Evolutionary conservation across 371 early-diverging fungal genomes (phyloP), one percentile per base, ranked within the genome.

Genomic region (Zopfochytrium polystomum): DNA sequence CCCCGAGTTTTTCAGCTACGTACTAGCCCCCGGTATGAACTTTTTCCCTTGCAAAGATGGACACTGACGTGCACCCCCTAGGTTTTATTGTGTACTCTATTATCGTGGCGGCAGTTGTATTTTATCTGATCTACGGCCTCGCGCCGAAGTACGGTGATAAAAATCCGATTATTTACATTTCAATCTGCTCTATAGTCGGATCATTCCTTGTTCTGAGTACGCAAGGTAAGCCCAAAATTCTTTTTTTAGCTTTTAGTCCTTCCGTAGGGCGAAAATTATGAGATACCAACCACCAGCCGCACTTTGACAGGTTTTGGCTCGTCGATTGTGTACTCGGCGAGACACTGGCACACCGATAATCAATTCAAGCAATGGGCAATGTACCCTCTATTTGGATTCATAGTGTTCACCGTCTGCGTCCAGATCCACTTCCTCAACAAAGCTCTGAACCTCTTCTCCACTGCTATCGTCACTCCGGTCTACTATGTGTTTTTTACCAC

Each of bases 141-240:
- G 90, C 50, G 22, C 76, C 74, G 23, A 50, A 55, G 13, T 71
- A 71, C 46, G 70, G 67, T 22, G 33, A 66, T 52, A 74, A 71
- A 27, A 82, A 81, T 27, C 90, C 90, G 0, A 62, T 93, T 13
- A 87, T 92, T 18, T 92, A 93, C 63, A 78, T 94, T 43, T 80
- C 90, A 18, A 91, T 93, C 65, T 90, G 90, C 66, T 91, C 93
- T 1, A 71, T 93, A 34, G 87, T 88, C 18, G 95, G 94, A 1
- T 89, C 90, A 3, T 75, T 64, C 57, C 50, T 73, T 2, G 74
- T 72, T 7, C 65, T 68, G 25, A 27, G 53, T 22, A 43, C 68
- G 2, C 67, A 70, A 68, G 74, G 71, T 75, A 48, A 11, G 13
- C 13, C 20, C 13, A 7, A 42, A 22, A 18, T 1, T 23, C n/a